Evolutionary conservation across 306 rosid species (phyloP).

Genomic region (Sphenostylis stenocarpa): DNA sequence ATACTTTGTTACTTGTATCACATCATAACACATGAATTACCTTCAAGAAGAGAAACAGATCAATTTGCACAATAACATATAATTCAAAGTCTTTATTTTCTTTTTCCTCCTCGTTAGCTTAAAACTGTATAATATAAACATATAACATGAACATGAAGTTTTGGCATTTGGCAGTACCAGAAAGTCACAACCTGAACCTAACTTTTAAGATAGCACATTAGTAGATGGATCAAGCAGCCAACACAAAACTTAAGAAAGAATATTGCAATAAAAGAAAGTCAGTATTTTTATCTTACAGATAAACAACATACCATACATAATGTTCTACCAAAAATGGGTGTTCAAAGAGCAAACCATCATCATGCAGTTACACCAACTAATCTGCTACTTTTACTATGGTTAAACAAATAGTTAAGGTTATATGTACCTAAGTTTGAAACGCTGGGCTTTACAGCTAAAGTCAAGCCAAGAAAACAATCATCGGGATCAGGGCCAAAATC

Average conservation of each 20-base stretch:
- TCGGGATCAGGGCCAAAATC: constrained; percentile 85
- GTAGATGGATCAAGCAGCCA: constrained; percentile 13
- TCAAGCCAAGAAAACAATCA: constrained; percentile 92
- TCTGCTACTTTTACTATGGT: background rate
- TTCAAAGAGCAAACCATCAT: background rate
- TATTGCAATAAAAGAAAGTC: constrained; percentile 3
- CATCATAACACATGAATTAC: no score
- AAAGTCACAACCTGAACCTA: background rate
- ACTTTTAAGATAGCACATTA: constrained; percentile 8
- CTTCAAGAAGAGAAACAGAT: no score
- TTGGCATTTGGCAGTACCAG: background rate
- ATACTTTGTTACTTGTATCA: no score
- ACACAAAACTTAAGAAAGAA: constrained; percentile 24
- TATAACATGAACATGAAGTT: no score
- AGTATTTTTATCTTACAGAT: background rate
- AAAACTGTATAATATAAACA: no score
- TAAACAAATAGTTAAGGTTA: constrained; percentile 10
- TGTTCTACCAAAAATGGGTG: background rate
- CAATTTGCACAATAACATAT: no score
- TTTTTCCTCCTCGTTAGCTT: no score
- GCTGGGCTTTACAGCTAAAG: constrained; percentile 83
- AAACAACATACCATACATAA: constrained; percentile 13
- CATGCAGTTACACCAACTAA: background rate
- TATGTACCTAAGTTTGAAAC: constrained; percentile 63
- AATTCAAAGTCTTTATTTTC: no score